phyloP scores from a whole-genome alignment of 2,329 filamentous ascomycete genomes.

The Pseudogymnoascus sp. region DNA sequence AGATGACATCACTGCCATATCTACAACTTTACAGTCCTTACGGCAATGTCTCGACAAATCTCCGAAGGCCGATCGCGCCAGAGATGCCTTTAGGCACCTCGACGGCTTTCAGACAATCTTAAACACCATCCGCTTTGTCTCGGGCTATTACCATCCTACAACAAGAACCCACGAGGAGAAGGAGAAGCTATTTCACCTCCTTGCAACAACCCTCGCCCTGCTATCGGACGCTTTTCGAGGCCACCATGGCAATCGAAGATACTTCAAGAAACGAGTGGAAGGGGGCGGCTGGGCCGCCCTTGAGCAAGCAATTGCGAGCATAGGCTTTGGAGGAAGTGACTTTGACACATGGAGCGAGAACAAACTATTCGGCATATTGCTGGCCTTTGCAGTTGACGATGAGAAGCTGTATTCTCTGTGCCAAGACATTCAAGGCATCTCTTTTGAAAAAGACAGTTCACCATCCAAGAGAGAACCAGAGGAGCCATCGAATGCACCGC shows the following conservation, averaged over 20 bases:
- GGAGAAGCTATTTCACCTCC: conserved; percentile 56
- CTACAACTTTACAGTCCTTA: conserved; percentile 20
- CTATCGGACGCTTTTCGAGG: conserved; percentile 59
- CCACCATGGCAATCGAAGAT: conserved; percentile 80
- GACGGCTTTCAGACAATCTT: conserved; percentile 71
- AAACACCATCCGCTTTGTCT: conserved; percentile 60
- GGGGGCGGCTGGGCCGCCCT: conserved; percentile 72
- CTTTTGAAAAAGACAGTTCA: neutral
- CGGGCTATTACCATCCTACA: conserved; percentile 67
- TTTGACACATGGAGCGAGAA: conserved; percentile 60
- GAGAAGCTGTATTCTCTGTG: conserved; percentile 66
- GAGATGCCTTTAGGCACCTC: conserved; percentile 78
- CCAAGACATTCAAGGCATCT: conserved; percentile 32
- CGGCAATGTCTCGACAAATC: conserved; percentile 34
- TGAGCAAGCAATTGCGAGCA: conserved; percentile 63
- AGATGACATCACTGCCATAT: neutral
- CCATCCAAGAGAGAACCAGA: neutral
- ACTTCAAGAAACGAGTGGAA: conserved; percentile 71
- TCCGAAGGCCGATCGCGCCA: conserved; percentile 41
- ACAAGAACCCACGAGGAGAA: conserved; percentile 57
- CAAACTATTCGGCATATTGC: conserved; percentile 74
- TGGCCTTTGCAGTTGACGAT: conserved; percentile 75
- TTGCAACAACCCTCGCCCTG: conserved; percentile 66
- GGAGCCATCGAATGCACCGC: neutral
- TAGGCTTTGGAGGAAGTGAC: conserved; percentile 57